phyloP scores from a whole-genome alignment of 257 asterid genomes.

The Apocynum venetum region DNA sequence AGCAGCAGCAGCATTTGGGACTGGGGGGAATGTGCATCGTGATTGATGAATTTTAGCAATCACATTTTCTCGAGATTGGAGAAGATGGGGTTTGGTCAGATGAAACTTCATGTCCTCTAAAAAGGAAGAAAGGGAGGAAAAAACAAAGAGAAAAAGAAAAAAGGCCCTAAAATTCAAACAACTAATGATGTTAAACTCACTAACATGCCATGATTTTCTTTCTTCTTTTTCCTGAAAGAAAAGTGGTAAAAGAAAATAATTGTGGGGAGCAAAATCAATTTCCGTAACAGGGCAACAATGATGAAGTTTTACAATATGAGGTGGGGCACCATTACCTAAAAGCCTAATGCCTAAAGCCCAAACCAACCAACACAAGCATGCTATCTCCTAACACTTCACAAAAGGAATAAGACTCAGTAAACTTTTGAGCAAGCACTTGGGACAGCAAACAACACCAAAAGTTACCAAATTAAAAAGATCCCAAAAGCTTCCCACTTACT shows the following conservation, averaged over 20 bases:
- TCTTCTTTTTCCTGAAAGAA: slow-evolving; percentile 15
- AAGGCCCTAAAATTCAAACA: slow-evolving; percentile 26
- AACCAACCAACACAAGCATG: neutral
- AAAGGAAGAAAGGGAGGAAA: neutral
- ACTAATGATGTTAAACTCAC: slow-evolving; percentile 21
- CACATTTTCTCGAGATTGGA: slow-evolving; percentile 13
- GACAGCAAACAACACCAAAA: too few relatives aligned
- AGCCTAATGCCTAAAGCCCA: neutral
- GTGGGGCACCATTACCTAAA: neutral
- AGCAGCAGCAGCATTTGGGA: too few relatives aligned
- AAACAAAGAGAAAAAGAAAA: neutral
- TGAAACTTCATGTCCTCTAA: slow-evolving; percentile 17
- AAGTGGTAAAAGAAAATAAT: slow-evolving; percentile 2
- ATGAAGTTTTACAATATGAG: slow-evolving; percentile 7
- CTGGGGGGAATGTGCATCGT: neutral
- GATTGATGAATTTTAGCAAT: neutral
- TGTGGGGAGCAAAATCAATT: slow-evolving; percentile 28
- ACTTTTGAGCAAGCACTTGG: too few relatives aligned
- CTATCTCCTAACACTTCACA: neutral
- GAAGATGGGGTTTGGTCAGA: slow-evolving; percentile 14
- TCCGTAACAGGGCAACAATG: slow-evolving; percentile 10
- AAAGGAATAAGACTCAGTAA: too few relatives aligned
- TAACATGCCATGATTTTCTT: slow-evolving; percentile 23
- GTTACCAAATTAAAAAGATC: too few relatives aligned
- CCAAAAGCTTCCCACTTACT: too few relatives aligned